A percentile compares a stretch with the other conserved stretches of the same genome.
Evolutionary conservation across 2,329 filamentous ascomycete species (phyloP).

Genomic region (Arthrobotrys megalospora): DNA sequence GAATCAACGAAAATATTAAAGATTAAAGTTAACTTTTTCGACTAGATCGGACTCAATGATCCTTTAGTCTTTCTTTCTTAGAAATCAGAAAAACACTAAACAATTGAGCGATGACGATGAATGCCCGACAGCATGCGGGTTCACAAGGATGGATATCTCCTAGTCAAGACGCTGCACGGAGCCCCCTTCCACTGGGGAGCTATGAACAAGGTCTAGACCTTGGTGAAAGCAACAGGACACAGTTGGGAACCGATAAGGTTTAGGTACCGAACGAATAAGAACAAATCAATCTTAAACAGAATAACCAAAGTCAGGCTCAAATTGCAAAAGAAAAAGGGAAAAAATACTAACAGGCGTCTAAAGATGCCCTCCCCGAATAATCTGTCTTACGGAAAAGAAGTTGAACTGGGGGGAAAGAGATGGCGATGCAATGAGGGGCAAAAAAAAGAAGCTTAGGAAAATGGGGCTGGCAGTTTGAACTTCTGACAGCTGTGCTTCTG

Average conservation of each 20-base stretch:
- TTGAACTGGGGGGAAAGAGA: neutral
- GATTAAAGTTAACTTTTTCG: too few species aligned
- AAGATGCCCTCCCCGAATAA: neutral
- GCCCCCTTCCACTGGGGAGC: neutral
- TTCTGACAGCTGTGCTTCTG: constrained; percentile 5
- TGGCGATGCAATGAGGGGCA: constrained; percentile 31
- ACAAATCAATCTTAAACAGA: constrained; percentile 2
- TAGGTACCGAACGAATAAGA: constrained; percentile 9
- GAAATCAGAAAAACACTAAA: neutral
- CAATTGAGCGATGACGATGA: neutral
- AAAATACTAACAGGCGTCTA: constrained; percentile 3
- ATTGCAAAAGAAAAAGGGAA: neutral
- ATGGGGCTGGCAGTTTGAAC: neutral
- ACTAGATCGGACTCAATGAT: too few species aligned
- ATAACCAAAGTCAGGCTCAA: neutral
- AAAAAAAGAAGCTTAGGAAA: neutral
- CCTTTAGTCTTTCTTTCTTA: neutral
- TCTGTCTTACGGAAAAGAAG: neutral
- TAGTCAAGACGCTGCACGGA: constrained; percentile 25
- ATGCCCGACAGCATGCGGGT: neutral
- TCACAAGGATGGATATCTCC: constrained; percentile 2
- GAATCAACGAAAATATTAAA: too few species aligned
- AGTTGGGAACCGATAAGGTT: constrained; percentile 29
- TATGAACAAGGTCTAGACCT: constrained; percentile 13
- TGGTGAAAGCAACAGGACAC: neutral